Percentiles rank a stretch among this genome's conserved stretches.
These are phyloP conservation scores for Cladorrhinum samala DNA, from an alignment of 495 filamentous ascomycete genomes.

Conservation along the genomic window DNA sequence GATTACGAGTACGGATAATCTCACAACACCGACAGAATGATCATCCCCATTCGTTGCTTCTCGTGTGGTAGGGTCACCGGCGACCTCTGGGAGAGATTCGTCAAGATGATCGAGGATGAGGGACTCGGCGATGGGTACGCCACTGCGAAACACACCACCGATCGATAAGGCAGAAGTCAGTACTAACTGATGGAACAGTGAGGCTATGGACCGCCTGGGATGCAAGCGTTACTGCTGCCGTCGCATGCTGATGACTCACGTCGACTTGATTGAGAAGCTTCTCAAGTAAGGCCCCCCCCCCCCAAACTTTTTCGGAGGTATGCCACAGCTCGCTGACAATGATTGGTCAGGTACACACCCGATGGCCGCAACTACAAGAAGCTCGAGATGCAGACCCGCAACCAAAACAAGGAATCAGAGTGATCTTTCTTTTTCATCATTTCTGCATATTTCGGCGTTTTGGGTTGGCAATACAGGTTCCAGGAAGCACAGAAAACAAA, in stretches of 20 bases:
- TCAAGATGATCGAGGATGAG: constrained; percentile 75
- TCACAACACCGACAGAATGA: constrained; percentile 56
- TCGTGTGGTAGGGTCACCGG: constrained; percentile 98
- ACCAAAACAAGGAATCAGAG: background rate
- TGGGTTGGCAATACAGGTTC: background rate
- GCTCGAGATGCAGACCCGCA: constrained; percentile 25
- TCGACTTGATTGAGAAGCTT: constrained; percentile 97
- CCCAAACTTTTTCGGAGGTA: background rate
- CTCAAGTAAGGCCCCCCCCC: constrained; percentile 60
- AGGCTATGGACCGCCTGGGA: constrained; percentile 88
- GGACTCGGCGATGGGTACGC: constrained; percentile 70
- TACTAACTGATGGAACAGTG: constrained; percentile 25
- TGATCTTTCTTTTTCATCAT: background rate
- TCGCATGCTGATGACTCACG: constrained; percentile 99
- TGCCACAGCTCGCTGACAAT: constrained; percentile 1
- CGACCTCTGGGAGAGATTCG: constrained; percentile 93
- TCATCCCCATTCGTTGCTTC: constrained; percentile 97
- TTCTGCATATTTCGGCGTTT: constrained; percentile 10
- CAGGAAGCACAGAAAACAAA: too few species aligned
- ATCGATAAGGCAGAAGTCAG: too few species aligned
- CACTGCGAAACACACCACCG: background rate
- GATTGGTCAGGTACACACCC: constrained; percentile 38
- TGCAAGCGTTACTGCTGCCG: constrained; percentile 96
- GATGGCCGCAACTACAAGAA: constrained; percentile 50
- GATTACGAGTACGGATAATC: too few species aligned